Evolutionary conservation across 495 filamentous ascomycete genomes (phyloP), one percentile per base, ranked within the genome.

Genomic region (Xeromyces bisporus): DNA sequence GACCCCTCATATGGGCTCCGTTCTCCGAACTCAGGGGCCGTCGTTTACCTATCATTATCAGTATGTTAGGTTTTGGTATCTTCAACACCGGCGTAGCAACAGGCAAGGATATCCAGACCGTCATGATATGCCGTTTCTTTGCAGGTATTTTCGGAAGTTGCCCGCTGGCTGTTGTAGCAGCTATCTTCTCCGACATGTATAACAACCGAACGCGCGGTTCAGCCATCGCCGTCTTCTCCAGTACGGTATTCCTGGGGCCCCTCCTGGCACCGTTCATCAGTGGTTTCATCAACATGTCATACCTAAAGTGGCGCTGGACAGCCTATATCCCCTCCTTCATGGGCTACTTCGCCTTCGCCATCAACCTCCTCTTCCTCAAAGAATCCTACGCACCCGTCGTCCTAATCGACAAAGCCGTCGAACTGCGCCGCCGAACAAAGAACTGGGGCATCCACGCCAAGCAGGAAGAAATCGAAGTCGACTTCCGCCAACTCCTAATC

Each of bases 371-470:
- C 34, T 83, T 85, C 58, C 60, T 92, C 17, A 36, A 70, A 38
- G 84, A 93, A 54, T 80, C 83, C 0, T 93, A 92, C 43, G 80
- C 83, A 11, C 82, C 84, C 0, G 59, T 81, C 2, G 74, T 92
- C 31, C 63, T 92, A 0, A 66, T 89, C 29, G 48, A 57, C 15
- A 91, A 92, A 53, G 85, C 84, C 3, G 50, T 66, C 1, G 73
- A 85, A 33, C 62, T 93, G 13, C 77, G 85, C 28, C 78, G 80
- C 7, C 57, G 77, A 26, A 92, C 85, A 5, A 69, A 72, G 46
- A 92, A 91, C 56, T 91, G 84, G 83, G 85, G 81, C 27, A 91
- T 93, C 39, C 83, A 92, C 55, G 80, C 84, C 28, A 91, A 85
- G 47, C 80, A 92, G 50, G 85, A 92, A 46, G 83, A 92, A 56